Base-by-base conservation (phyloP, 352 stramenopile genomes). In the Phytopythium ostracodes region DNA sequence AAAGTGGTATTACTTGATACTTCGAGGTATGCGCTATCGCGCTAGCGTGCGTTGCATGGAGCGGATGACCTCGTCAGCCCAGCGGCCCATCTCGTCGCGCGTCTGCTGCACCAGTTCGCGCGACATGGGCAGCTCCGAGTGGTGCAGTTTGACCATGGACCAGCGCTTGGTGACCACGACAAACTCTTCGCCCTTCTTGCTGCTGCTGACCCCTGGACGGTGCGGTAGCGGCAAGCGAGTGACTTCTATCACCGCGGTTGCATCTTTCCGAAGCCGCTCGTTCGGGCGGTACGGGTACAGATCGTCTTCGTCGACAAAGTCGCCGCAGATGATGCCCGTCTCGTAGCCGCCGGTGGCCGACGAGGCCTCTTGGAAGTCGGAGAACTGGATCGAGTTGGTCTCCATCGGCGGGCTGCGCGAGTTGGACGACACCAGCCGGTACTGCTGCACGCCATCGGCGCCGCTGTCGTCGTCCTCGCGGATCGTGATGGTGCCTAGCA, bases 311-410 rank as follows among this genome's bases (percentile, higher is more conserved):
- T 78, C 71, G 36, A 78, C 71, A 57, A 75, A 78, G 22, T 78
- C 66, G 0, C 65, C 65, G 58, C 70, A 63, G 25, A 72, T 66
- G 42, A 75, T 56, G 10, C 68, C 65, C 47, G 55, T 64, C 59
- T 70, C 68, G 40, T 56, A 56, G 0, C 65, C 55, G 17, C 57
- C 53, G 14, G 6, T 31, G 18, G 40, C 42, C 4, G 62, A 59
- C 0, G 65, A 63, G 3, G 59, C 62, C 24, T 75, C 65, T 24
- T 62, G 62, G 46, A 47, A 75, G 20, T 70, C 56, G 27, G 72
- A 76, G 43, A 84, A 84, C 5, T 74, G n/a, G 11, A 77, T 50
- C n/a, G 67, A 70, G 56, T 81, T 81, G 17, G 66, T 74, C 59
- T 81, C 73, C 22, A 70, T 10, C 11, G 63, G 56, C 14, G 57